Conservation (phyloP, 768 basidiomycete genomes). For the Imleria badia region DNA sequence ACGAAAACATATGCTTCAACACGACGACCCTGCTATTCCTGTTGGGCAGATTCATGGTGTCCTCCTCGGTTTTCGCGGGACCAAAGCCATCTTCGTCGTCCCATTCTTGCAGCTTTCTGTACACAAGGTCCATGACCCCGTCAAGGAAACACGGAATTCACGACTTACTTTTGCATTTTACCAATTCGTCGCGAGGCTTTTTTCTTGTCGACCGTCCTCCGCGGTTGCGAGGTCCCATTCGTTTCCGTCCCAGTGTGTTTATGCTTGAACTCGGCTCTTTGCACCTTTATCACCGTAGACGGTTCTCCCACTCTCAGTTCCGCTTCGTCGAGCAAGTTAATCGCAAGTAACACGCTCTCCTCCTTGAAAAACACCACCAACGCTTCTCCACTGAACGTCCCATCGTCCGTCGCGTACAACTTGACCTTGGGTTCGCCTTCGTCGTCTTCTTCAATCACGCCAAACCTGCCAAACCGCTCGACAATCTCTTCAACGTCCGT, state of each 20-base stretch:
- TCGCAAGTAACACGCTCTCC: constrained; percentile 85
- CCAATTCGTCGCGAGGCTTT: constrained; percentile 71
- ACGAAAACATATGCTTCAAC: constrained; percentile 92
- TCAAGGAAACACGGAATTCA: neutral
- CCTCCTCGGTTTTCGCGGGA: constrained; percentile 58
- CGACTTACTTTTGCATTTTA: constrained; percentile 78
- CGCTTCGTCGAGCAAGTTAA: constrained; percentile 86
- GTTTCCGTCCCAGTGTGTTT: constrained; percentile 49
- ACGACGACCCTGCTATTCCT: constrained; percentile 82
- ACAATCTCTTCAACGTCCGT: constrained; percentile 71
- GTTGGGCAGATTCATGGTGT: constrained; percentile 44
- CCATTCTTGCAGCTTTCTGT: constrained; percentile 91
- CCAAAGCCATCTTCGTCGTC: constrained; percentile 93
- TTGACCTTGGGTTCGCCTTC: constrained; percentile 93
- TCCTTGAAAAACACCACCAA: constrained; percentile 97
- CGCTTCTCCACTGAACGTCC: constrained; percentile 90
- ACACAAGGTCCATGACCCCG: neutral
- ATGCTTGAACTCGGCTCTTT: constrained; percentile 76
- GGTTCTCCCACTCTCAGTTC: constrained; percentile 84
- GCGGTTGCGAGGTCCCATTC: constrained; percentile 44
- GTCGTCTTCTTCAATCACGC: constrained; percentile 91
- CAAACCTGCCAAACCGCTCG: constrained; percentile 89
- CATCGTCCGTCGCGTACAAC: constrained; percentile 87
- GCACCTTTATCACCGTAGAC: constrained; percentile 68
- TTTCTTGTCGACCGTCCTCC: constrained; percentile 75